Base-by-base conservation (phyloP, 345 rosid species). In the Citrus reticulata region DNA sequence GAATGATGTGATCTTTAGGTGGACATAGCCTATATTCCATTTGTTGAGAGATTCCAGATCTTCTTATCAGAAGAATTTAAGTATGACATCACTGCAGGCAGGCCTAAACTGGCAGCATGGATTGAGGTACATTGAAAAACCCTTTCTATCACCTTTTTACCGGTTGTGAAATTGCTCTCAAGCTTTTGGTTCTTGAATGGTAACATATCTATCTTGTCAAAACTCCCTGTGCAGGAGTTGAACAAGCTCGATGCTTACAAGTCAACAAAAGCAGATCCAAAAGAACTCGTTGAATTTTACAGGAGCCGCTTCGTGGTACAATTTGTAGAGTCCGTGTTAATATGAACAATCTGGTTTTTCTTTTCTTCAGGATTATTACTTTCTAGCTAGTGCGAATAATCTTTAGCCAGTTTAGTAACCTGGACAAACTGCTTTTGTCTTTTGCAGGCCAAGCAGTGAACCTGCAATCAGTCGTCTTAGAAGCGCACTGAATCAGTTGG, bases 71-170 rank as follows among this genome's bases (percentile, higher is more conserved):
- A 94, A 59, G 81, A 75, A 40, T 86, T 79, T 0, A 90, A 90
- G 78, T 81, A 77, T 58, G 97, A 93, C 77, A 76, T 94, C 40
- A 87, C 92, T 70, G 86, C 80, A 57, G 90, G 89, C 73, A 90
- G 99, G 83, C 95, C 97, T 68, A 91, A 87, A 81, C 83, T 96
- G 65, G 84, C 91, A 17, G 79, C 88, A 55, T 96, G 97, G 98
- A 86, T 92, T 69, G 83, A 92, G 97, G 98, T 91, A 84, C 32
- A 51, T 27, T 25, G 9, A 16, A 62, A 80, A 63, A 1, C 62
- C 22, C 6, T 49, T 24, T 46, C 2, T 46, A 7, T 16, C 17
- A 0, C 24, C 35, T 19, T 9, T 6, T 6, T 11, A 54, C 3
- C 3, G 32, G 11, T 39, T 20, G 29, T 34, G 40, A 60, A 60